Evolutionary conservation across 371 early-diverging fungal species (phyloP).

Genomic region (Catenaria anguillulae): DNA sequence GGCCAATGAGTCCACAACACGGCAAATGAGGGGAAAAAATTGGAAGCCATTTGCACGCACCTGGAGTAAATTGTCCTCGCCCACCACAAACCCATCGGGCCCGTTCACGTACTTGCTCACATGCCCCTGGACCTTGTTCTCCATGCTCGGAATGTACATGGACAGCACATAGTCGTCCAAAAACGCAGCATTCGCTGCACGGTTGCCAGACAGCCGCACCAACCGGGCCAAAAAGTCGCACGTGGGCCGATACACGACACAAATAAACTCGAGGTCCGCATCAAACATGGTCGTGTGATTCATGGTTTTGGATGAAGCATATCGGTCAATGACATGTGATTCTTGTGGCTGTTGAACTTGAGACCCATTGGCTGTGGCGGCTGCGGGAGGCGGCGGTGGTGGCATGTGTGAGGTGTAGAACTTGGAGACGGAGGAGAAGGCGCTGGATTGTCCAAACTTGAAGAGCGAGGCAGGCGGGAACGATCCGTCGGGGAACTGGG

Average conservation of each 20-base stretch:
- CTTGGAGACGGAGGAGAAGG: neutral
- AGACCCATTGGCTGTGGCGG: neutral
- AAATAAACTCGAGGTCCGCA: neutral
- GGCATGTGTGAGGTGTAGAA: neutral
- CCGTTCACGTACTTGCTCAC: conserved; percentile 21
- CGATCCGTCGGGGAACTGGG: neutral
- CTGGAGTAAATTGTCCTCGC: conserved; percentile 25
- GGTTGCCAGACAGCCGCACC: neutral
- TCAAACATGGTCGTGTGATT: neutral
- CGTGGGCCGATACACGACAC: neutral
- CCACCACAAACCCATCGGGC: conserved; percentile 5
- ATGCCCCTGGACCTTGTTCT: conserved; percentile 49
- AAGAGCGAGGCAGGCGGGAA: neutral
- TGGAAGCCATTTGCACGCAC: neutral
- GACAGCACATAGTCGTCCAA: conserved; percentile 61
- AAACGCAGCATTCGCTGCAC: conserved; percentile 19
- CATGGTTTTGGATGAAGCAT: neutral
- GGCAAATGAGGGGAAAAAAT: neutral
- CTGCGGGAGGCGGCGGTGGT: neutral
- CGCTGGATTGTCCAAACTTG: neutral
- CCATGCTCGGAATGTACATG: conserved; percentile 57
- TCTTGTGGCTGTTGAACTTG: neutral
- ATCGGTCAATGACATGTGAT: neutral
- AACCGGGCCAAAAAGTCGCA: neutral
- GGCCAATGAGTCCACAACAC: neutral